These are phyloP conservation scores for Botrytis squamosa DNA, from an alignment of 2,329 filamentous ascomycete species.

Conservation along the genomic window DNA sequence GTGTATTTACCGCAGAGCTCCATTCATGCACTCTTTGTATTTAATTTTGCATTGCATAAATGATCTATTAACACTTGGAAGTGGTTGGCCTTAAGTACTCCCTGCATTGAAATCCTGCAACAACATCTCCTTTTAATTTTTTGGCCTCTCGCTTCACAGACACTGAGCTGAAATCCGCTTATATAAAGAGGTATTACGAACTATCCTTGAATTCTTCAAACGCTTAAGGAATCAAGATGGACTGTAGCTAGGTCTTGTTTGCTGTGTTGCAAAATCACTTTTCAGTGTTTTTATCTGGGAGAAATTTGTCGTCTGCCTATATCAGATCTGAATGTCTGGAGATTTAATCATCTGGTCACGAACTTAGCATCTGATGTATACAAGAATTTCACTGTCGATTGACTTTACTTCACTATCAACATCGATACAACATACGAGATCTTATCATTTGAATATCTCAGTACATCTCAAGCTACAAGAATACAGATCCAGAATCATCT, in stretches of 20 bases:
- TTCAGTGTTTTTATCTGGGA: rapidly evolving
- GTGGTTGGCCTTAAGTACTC: too few relatives aligned
- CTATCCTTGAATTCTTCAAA: background rate
- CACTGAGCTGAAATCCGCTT: too few relatives aligned
- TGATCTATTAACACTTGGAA: too few relatives aligned
- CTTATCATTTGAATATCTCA: too few relatives aligned
- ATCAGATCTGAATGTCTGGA: background rate
- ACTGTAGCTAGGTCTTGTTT: background rate
- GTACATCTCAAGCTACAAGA: too few relatives aligned
- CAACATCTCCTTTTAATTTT: background rate
- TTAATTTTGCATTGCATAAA: too few relatives aligned
- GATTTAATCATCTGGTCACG: rapidly evolving
- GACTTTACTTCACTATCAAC: rapidly evolving
- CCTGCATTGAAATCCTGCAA: background rate
- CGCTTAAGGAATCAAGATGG: background rate
- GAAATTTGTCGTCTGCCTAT: too few relatives aligned
- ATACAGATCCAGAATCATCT: too few relatives aligned
- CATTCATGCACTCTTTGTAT: too few relatives aligned
- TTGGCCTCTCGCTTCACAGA: background rate
- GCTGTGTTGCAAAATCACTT: background rate
- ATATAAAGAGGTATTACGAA: background rate
- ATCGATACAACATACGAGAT: too few relatives aligned
- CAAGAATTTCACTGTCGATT: background rate
- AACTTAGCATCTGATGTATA: background rate
- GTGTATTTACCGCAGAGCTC: too few relatives aligned